These are phyloP conservation scores for Combretum micranthum DNA, from an alignment of 345 rosid genomes.

Conservation along the genomic window DNA sequence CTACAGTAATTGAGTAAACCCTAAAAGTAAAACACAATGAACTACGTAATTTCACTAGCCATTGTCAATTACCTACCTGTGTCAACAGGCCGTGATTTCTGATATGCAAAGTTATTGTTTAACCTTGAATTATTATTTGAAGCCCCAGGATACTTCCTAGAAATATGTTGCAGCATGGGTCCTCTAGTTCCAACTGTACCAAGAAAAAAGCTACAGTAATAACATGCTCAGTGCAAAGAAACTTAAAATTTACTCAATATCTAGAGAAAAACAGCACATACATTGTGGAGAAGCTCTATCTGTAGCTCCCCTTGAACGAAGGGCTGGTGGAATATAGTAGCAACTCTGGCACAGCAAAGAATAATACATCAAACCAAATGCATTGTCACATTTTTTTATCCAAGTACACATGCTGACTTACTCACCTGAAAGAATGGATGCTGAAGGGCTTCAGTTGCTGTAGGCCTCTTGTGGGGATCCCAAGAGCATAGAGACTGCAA, in stretches of 20 bases:
- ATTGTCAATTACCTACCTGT: constrained; percentile 26
- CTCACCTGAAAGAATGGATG: constrained; percentile 93
- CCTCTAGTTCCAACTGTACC: constrained; percentile 48
- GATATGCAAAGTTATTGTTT: constrained; percentile 27
- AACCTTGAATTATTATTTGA: constrained; percentile 42
- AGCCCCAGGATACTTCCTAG: constrained; percentile 38
- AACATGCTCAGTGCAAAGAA: neutral
- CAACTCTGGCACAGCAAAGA: constrained; percentile 50
- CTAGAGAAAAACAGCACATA: constrained; percentile 8
- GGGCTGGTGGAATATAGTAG: constrained; percentile 82
- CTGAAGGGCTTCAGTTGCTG: constrained; percentile 82
- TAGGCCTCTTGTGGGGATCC: constrained; percentile 90
- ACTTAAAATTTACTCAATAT: neutral
- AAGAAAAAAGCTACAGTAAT: neutral
- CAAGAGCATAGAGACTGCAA: constrained; percentile 77
- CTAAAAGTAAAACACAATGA: too few species aligned
- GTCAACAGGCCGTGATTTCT: constrained; percentile 40
- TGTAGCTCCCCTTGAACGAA: constrained; percentile 46
- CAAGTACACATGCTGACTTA: neutral
- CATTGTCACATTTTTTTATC: neutral
- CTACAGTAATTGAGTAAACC: too few species aligned
- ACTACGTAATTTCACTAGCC: too few species aligned
- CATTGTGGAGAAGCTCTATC: constrained; percentile 74
- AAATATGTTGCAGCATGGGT: constrained; percentile 37
- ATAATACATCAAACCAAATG: neutral